phyloP scores from a whole-genome alignment of 768 basidiomycete species.

The Lepiota brunneoincarnata region DNA sequence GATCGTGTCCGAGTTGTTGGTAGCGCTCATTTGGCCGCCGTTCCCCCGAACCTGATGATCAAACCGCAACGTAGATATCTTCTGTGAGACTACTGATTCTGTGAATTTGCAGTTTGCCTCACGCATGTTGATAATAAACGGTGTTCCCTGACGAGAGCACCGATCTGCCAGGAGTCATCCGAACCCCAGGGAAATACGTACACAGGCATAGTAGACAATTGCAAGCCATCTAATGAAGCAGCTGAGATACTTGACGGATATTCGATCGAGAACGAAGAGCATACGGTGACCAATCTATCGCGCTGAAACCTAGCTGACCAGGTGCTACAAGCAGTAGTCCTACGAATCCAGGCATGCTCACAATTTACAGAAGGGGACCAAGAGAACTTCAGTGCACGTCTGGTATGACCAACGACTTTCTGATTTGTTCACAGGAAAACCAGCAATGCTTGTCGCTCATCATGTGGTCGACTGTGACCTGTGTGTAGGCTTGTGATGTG shows the following conservation, averaged over 20 bases:
- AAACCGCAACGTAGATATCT: too few relatives aligned
- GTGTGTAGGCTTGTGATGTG: neutral
- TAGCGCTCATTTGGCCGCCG: too few relatives aligned
- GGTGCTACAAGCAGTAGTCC: neutral
- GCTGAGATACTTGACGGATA: too few relatives aligned
- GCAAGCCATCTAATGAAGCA: neutral
- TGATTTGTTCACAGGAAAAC: too few relatives aligned
- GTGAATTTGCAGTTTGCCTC: slow-evolving; percentile 1
- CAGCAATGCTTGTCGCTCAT: too few relatives aligned
- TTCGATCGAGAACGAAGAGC: neutral
- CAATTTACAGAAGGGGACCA: too few relatives aligned
- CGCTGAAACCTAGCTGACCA: neutral
- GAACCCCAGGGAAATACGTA: neutral
- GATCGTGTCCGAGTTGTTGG: too few relatives aligned
- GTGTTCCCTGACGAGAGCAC: neutral
- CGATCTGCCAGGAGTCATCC: too few relatives aligned
- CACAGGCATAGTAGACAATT: neutral
- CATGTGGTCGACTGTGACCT: too few relatives aligned
- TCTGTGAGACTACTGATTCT: neutral
- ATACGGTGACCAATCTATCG: slow-evolving; percentile 2
- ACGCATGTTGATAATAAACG: slow-evolving; percentile 1
- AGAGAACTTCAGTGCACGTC: too few relatives aligned
- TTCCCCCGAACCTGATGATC: too few relatives aligned
- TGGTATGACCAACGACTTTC: too few relatives aligned
- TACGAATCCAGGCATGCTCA: neutral